Base-by-base conservation (phyloP, 768 basidiomycete species). In the Amanita rimosa region DNA sequence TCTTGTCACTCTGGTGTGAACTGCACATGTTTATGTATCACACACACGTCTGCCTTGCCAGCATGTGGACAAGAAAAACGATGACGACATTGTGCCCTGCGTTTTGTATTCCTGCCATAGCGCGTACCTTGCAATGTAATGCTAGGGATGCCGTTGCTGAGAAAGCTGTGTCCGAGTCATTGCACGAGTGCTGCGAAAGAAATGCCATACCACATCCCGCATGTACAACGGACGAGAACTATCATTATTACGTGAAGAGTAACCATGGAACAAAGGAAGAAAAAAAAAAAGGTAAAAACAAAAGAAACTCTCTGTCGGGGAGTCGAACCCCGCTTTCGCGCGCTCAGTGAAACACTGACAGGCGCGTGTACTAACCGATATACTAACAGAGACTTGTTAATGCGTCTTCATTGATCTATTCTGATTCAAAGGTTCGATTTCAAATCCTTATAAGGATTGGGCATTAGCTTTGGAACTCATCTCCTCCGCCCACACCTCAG, bases 401-500 rank as follows among this genome's bases (percentile, higher is more conserved):
- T 11, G 10, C 21, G 37, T 19, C 9, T 22, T 21, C 6, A 11
- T 17, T 13, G 21, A 39, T 21, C 9, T 11, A 39, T n/a, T 19
- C n/a, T 36, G 35, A 36, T 8, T 4, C 37, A n/a, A n/a, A n/a
- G n/a, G n/a, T n/a, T 10, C 4, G 9, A 17, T 10, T 11, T 19
- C 19, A 10, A 9, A 27, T 9, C 8, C 27, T 5, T 5, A 3
- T 38, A 21, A n/a, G n/a, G n/a, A n/a, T n/a, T n/a, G n/a, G n/a
- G n/a, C n/a, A 38, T 38, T 16, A 6, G 4, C 45, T 10, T 40
- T 29, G 16, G 16, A n/a, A 9, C 29, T 36, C 21, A 3, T 21
- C 26, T 48, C 47, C n/a, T 69, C 67, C 0, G 79, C 81, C 78
- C 83, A 83, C 31, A 56, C 62, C 19, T 74, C 68, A 7, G 83